Base-by-base conservation (phyloP, 108 stramenopile species). In the Skeletonema costatum region DNA sequence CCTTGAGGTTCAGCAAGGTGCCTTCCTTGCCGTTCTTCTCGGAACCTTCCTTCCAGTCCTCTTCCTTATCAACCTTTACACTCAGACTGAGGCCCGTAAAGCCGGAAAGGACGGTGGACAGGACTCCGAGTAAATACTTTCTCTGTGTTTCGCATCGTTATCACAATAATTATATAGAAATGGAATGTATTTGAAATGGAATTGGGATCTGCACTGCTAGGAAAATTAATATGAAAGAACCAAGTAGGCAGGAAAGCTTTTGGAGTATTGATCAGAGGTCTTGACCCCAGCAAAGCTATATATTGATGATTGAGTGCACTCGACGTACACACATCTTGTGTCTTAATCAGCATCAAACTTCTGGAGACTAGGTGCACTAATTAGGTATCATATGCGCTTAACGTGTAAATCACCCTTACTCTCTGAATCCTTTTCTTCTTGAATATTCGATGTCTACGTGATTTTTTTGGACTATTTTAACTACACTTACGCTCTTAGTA, bases 1-100 rank as follows among this genome's bases (percentile, higher is more conserved):
- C 75, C 88, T 93, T 75, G 90, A 96, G 84, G 95, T 96, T 84
- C 91, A 92, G 75, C 93, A 93, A 84, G 95, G 95, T 75, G 97
- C 97, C 42, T 97, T 95, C 88, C 85, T 97, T 77, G 97, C 97
- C 66, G 94, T 97, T 17, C 89, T 96, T 76, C 81, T 97, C 17
- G 97, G 97, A 84, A 96, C 95, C 42, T 93, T 97, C 85, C 93
- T 97, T 56, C 97, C 97, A 53, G 75, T 64, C 32, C 85, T 96
- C 33, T 97, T 97, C 94, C 91, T 97, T 71, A 89, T 97, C 86
- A 95, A 95, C 88, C 89, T 97, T 61, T 97, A 91, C 90, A 93
- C 90, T 83, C 92, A 92, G 77, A 92, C 92, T 65, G 96, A 97
- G 83, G 80, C 92, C 58, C 90, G 95, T 36, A 89, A 87, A 74